Evolutionary conservation across 2,329 filamentous ascomycete genomes (phyloP).

Genomic region (Penicillium polonicum): DNA sequence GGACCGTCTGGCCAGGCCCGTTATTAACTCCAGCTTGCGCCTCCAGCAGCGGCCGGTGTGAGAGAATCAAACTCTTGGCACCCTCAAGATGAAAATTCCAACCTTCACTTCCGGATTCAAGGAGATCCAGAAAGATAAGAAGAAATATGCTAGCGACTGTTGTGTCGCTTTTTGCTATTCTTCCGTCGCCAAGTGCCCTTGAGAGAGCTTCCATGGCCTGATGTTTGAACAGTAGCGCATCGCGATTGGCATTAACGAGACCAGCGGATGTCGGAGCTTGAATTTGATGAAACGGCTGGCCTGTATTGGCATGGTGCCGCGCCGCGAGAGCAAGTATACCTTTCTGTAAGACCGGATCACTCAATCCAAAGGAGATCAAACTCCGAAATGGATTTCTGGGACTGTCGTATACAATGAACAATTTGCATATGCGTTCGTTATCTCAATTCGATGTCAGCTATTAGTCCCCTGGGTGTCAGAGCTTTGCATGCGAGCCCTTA

Average conservation of each 20-base stretch:
- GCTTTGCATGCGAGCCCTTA: background rate
- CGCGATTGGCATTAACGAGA: constrained; percentile 22
- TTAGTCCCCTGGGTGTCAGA: background rate
- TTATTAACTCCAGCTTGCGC: constrained; percentile 16
- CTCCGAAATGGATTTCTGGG: constrained; percentile 35
- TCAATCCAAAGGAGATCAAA: constrained; percentile 32
- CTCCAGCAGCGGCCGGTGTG: constrained; percentile 9
- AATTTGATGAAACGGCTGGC: constrained; percentile 23
- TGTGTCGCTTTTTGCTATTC: constrained; percentile 21
- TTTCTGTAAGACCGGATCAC: constrained; percentile 31
- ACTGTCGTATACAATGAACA: constrained; percentile 39
- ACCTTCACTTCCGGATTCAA: constrained; percentile 35
- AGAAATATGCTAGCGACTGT: constrained; percentile 38
- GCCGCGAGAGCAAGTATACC: constrained; percentile 36
- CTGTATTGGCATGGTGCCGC: constrained; percentile 34
- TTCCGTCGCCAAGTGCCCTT: constrained; percentile 15
- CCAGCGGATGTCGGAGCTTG: constrained; percentile 7
- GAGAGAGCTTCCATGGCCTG: constrained; percentile 35
- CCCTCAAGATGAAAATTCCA: constrained; percentile 38
- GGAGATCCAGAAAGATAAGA: constrained; percentile 33
- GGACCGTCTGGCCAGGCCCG: constrained; percentile 29
- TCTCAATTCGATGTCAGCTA: constrained; percentile 20
- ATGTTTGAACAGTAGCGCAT: constrained; percentile 37
- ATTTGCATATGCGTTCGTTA: constrained; percentile 36
- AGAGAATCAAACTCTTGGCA: constrained; percentile 30